Base-by-base conservation (phyloP, 2,329 filamentous ascomycete genomes). In the Chrysosporium queenslandicum region DNA sequence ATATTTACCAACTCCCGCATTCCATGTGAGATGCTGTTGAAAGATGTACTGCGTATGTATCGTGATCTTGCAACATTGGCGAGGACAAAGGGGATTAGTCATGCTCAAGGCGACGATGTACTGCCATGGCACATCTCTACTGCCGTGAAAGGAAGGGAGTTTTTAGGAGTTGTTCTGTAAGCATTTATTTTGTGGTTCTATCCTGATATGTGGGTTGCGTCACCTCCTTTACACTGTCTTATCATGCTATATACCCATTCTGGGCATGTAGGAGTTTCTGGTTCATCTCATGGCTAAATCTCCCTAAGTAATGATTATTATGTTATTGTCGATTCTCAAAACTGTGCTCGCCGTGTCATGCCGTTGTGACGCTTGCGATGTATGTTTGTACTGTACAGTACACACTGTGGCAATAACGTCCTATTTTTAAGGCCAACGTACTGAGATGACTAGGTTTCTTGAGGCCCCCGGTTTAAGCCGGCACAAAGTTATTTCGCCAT, bases 91-190 rank as follows among this genome's bases (percentile, higher is more conserved):
- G 71, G 71, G 29, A 67, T 70, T n/a, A 61, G 66, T 42, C 67
- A 67, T 56, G 66, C 68, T 34, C 65, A 67, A 54, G 59, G 59
- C n/a, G 68, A 60, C 39, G 32, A 67, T 48, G 63, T 69, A n/a
- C 53, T 74, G 39, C 73, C 73, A 25, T 74, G 71, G 71, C 73
- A 75, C 59, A 67, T 75, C 52, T 70, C 68, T 27, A 72, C 71
- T 0, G 70, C 70, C 36, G 60, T 69, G 23, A 68, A 66, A 58
- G 70, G 68, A 29, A 68, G 71, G 55, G 65, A 71, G 58, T 59
- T 70, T 43, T 53, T 72, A 54, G 70, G 68, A 56, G 68, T 67
- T 62, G 63, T 68, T 60, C 60, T 71, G 54, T 72, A 45, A 52
- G n/a, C 49, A 5, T 46, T 25, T 14, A 52, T 41, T 41, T n/a